phyloP scores from a whole-genome alignment of 129 eudicot genomes.

The carrot (Daucus carota) region DNA sequence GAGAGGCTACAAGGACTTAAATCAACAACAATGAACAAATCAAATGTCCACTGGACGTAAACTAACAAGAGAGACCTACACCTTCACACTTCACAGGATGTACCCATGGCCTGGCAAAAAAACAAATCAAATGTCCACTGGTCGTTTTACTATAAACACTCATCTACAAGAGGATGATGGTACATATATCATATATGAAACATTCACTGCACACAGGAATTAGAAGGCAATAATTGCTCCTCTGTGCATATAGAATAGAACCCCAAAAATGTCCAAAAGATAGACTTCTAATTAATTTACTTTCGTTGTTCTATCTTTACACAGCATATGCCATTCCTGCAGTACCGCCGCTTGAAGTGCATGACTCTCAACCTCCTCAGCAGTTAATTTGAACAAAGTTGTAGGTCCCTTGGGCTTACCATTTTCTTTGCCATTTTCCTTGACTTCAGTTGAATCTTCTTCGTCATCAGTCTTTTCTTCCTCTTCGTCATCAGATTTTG shows the following conservation, averaged over 20 bases:
- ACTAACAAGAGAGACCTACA: no score
- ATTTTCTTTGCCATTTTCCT: slow-evolving; percentile 32
- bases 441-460: slow-evolving; percentile 19
- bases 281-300: slow-evolving; percentile 24
- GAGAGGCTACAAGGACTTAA: background rate
- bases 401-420: slow-evolving; percentile 66
- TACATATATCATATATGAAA: background rate
- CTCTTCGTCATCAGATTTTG: slow-evolving; percentile 48
- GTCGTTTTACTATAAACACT: background rate
- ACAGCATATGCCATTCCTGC: slow-evolving; percentile 83
- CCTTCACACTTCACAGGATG: background rate
- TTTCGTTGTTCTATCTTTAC: slow-evolving; percentile 72
- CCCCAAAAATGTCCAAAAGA: slow-evolving; percentile 21
- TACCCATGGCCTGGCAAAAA: background rate
- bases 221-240: background rate
- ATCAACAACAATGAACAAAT: background rate
- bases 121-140: background rate
- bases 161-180: background rate
- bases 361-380: slow-evolving; percentile 86
- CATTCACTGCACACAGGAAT: no score
- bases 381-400: slow-evolving; percentile 58
- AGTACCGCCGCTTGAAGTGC: slow-evolving; percentile 82
- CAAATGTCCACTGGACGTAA: no score
- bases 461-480: slow-evolving; percentile 34
- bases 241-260: background rate